phyloP scores from a whole-genome alignment of 805 yeast species.

The Ogataea saltuana region DNA sequence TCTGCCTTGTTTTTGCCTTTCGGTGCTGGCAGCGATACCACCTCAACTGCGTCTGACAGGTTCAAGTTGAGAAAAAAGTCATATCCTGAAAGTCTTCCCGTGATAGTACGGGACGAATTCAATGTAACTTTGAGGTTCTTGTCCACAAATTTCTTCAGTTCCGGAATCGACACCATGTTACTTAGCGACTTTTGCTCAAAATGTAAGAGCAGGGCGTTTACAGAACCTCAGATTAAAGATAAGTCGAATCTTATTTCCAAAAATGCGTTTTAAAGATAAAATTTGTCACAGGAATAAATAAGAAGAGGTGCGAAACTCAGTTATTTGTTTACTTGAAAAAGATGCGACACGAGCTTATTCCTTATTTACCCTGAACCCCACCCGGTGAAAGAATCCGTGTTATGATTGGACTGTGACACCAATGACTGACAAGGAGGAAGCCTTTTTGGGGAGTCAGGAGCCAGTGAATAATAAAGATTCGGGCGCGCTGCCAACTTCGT shows the following conservation, averaged over 20 bases:
- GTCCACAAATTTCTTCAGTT: constrained; percentile 65
- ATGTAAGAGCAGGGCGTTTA: too few species aligned
- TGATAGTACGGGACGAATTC: constrained; percentile 74
- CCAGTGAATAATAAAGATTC: background rate
- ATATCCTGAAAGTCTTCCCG: constrained; percentile 83
- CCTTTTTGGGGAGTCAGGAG: background rate
- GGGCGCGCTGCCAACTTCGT: background rate
- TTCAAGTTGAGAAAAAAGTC: constrained; percentile 54
- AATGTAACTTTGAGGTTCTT: constrained; percentile 71
- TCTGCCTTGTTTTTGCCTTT: constrained; percentile 6
- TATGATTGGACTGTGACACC: background rate
- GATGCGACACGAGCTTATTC: constrained; percentile 5
- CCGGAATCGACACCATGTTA: constrained; percentile 38
- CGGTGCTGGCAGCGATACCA: constrained; percentile 8
- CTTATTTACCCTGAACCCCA: background rate
- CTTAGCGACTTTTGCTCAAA: too few species aligned
- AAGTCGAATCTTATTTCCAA: too few species aligned
- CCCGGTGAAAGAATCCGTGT: too few species aligned
- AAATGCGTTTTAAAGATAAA: constrained; percentile 1
- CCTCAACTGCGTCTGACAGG: constrained; percentile 30
- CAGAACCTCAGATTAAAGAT: background rate
- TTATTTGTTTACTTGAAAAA: background rate
- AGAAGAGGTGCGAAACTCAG: constrained; percentile 6
- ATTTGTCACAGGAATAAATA: constrained; percentile 1
- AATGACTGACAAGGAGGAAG: background rate